Evolutionary conservation across 2,329 filamentous ascomycete genomes (phyloP), one percentile per base, ranked within the genome.

Genomic region (Ophiognomonia clavigignenti-juglandacearum): DNA sequence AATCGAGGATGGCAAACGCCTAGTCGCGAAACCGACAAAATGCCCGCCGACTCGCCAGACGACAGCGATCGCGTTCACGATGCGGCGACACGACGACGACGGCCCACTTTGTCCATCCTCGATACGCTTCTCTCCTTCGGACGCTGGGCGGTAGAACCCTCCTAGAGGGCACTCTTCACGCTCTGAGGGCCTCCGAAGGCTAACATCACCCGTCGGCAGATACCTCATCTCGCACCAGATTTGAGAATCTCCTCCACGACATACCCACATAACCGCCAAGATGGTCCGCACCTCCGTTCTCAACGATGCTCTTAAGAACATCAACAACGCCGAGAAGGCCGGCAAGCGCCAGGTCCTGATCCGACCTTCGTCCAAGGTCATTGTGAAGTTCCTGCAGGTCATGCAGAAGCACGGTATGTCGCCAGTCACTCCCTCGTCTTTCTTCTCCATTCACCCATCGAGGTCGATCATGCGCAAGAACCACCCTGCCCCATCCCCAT

Each of bases 291-390:
- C 93, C 68, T 96, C 90, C 73, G 93, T 97, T 69, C 91, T 98
- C 75, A 95, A 97, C 83, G 93, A 98, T 86, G 90, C 88, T 71
- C 87, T 96, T 68, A 96, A 96, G 74, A 81, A 84, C 80, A 97
- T 98, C 86, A 98, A 98, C 90, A 98, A 98, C 76, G 93, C 93
- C 82, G 95, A 98, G 85, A 97, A 98, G 87, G 81, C 88, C 64
- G 93, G 93, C 79, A 97, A 97, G 87, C 91, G 93, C 70, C 93
- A 98, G 80, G 93, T 97, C 70, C 69, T 98, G 73, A 96, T 98
- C 82, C 85, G 91, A 67, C 93, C 95, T 64, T 87, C 83, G 73
- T 97, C 93, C 75, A 98, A 98, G 88, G 93, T 98, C 81, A 98
- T 98, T 67, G 78, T 95, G 81, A 97, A 97, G 84, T 98, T 97